These are phyloP conservation scores for Suillus luteus DNA, from an alignment of 768 basidiomycete species.

Conservation along the genomic window DNA sequence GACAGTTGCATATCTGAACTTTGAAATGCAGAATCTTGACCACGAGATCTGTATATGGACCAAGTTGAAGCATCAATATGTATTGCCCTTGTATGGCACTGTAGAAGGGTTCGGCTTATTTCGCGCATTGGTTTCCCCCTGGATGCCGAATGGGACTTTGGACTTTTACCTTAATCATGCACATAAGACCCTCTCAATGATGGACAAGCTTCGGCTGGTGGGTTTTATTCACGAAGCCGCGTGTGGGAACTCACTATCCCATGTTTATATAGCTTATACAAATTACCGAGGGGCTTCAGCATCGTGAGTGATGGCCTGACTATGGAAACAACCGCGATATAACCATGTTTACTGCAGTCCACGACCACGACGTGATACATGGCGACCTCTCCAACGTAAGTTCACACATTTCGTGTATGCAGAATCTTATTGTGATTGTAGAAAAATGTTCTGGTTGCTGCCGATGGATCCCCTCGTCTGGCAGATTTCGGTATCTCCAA, in stretches of 20 bases:
- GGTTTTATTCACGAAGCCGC: slow-evolving; percentile 10
- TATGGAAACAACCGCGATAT: background rate
- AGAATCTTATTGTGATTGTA: background rate
- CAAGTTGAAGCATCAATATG: slow-evolving; percentile 38
- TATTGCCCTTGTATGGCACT: slow-evolving; percentile 39
- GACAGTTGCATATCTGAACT: background rate
- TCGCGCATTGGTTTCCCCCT: slow-evolving; percentile 44
- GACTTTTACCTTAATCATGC: slow-evolving; percentile 39
- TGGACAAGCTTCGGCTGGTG: slow-evolving; percentile 40
- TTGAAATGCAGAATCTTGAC: slow-evolving; percentile 23
- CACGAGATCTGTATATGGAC: slow-evolving; percentile 44
- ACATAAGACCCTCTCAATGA: slow-evolving; percentile 38
- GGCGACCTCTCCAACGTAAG: slow-evolving; percentile 16
- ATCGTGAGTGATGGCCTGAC: slow-evolving; percentile 31
- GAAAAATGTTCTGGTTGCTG: slow-evolving; percentile 15
- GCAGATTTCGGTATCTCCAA: slow-evolving; percentile 47
- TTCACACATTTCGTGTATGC: background rate
- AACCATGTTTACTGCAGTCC: slow-evolving; percentile 10
- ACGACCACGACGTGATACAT: slow-evolving; percentile 11
- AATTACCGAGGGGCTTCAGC: slow-evolving; percentile 40
- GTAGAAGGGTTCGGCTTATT: slow-evolving; percentile 39
- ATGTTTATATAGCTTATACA: slow-evolving; percentile 35
- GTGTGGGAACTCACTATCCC: background rate
- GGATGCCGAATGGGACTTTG: slow-evolving; percentile 43
- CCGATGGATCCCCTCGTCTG: slow-evolving; percentile 11